Percentiles rank a stretch among this genome's conserved stretches.
These are phyloP conservation scores for Acarospora socialis DNA, from an alignment of 2,329 filamentous ascomycete genomes.

Conservation along the genomic window DNA sequence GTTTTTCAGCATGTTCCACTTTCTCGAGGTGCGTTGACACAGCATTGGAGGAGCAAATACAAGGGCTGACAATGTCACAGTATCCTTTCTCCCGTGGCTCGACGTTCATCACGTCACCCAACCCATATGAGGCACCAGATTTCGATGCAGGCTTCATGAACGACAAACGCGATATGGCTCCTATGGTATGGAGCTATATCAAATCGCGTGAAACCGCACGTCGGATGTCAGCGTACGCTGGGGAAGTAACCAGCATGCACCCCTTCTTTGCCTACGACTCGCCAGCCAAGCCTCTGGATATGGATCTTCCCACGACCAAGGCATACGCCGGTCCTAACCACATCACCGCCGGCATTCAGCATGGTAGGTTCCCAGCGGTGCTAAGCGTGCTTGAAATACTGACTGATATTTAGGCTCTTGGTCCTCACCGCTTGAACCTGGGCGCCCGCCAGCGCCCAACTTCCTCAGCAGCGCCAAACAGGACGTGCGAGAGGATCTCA, in stretches of 20 bases:
- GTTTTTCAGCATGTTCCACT: slow-evolving; percentile 76
- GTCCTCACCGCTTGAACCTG: slow-evolving; percentile 45
- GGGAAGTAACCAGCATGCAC: slow-evolving; percentile 53
- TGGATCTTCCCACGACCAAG: slow-evolving; percentile 63
- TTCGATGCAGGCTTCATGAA: slow-evolving; percentile 79
- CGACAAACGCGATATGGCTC: slow-evolving; percentile 69
- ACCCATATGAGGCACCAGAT: slow-evolving; percentile 60
- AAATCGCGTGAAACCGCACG: slow-evolving; percentile 68
- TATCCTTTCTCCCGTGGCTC: slow-evolving; percentile 62
- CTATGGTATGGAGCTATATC: slow-evolving; percentile 75
- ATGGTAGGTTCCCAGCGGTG: slow-evolving; percentile 33
- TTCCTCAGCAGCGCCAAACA: slow-evolving; percentile 52
- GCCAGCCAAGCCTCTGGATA: slow-evolving; percentile 53
- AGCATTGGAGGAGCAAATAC: not conserved
- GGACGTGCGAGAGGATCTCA: slow-evolving; percentile 46
- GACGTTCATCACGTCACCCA: slow-evolving; percentile 55
- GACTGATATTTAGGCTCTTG: slow-evolving; percentile 35
- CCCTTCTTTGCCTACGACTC: slow-evolving; percentile 56
- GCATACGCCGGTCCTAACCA: slow-evolving; percentile 61
- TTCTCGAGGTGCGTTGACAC: slow-evolving; percentile 33
- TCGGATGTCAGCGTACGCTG: slow-evolving; percentile 63
- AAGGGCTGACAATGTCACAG: slow-evolving; percentile 27
- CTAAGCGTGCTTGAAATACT: not conserved
- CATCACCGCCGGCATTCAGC: slow-evolving; percentile 55
- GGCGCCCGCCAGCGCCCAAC: slow-evolving; percentile 34